Evolutionary conservation across 2,329 filamentous ascomycete species (phyloP), one percentile per base, ranked within the genome.

Genomic region (Parasarocladium wereldwijsianum): DNA sequence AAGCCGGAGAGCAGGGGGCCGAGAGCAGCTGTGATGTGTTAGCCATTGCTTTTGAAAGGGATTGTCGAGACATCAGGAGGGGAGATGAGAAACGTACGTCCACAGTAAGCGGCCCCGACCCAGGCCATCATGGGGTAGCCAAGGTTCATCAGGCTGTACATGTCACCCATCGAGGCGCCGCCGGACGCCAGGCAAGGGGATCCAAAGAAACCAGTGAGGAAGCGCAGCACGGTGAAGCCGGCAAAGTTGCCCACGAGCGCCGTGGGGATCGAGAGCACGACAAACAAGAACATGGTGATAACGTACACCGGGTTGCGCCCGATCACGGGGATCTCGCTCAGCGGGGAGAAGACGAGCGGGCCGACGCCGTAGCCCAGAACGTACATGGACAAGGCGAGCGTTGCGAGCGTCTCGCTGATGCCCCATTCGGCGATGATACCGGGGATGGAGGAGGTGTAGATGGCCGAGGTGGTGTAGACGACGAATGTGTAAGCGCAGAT

Each of bases 271-370:
- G 65, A 70, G 8, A 83, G 49, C 36, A 81, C 62, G 28, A 77
- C 69, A 45, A 81, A 83, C 17, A 82, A 54, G 34, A 66, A 65
- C 54, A 82, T 76, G 8, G 75, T 76, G 38, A 67, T 46, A 20
- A 78, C 65, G 48, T 83, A 83, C 5, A 76, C 66, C 1, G 70
- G 68, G 40, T 75, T 81, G 6, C 77, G 62, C 3, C 78, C 77
- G 29, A 82, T 64, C 26, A 61, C 45, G 0, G 76, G 73, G 14
- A 82, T 68, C 50, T 83, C 77, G 28, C 61, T 67, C 24, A 82
- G 49, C 0, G 77, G 77, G 0, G 70, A 71, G 51, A 70, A 80
- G 15, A 82, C 36, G 16, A 81, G 49, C 1, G 76, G 75, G 0
- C 75, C 76, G 11, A 73, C 50, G 9, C 75, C 73, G 36, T 72